Base-by-base conservation (phyloP, 108 stramenopile species). In the Cyclotella cryptica region DNA sequence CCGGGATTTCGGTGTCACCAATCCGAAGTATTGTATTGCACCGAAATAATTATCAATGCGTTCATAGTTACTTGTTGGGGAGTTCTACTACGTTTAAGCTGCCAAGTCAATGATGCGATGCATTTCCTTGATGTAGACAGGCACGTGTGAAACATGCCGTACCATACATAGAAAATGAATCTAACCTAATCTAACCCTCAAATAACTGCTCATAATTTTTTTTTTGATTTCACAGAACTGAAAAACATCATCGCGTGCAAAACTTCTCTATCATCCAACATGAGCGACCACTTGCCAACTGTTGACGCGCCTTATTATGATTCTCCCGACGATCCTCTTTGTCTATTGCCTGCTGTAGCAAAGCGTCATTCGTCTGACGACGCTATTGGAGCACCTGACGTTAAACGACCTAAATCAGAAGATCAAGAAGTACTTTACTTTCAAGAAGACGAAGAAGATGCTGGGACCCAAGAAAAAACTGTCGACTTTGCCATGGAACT, bases 401-500 rank as follows among this genome's bases (percentile, higher is more conserved):
- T 11, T 10, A 62, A 79, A 72, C 54, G 65, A 22, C 22, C 44
- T 0, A 79, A 72, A 67, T 12, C 40, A 29, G 65, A 71, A n/a
- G 39, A 67, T 14, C 11, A 19, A 46, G 44, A 71, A 54, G 59
- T 54, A 40, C 52, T 63, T 57, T 47, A 51, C 57, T 66, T 47
- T 51, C 67, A 69, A 77, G 67, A 61, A 10, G 59, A 62, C 18
- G 59, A 49, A 19, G 57, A 66, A 35, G 55, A 10, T 30, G 28
- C 13, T 19, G 28, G 24, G 5, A 14, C 24, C 3, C 39, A 30
- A 44, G 57, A 60, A 40, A 65, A 58, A 54, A 71, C 63, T 9
- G 78, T 60, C 18, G 78, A 79, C 64, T 79, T 79, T 49, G 78
- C 78, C 11, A 46, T 72, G 47, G 64, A 79, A 15, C 22, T 72